Percentiles rank a stretch among this genome's conserved stretches.
Evolutionary conservation across 805 yeast species (phyloP).

Genomic region (Ogataea corticis): DNA sequence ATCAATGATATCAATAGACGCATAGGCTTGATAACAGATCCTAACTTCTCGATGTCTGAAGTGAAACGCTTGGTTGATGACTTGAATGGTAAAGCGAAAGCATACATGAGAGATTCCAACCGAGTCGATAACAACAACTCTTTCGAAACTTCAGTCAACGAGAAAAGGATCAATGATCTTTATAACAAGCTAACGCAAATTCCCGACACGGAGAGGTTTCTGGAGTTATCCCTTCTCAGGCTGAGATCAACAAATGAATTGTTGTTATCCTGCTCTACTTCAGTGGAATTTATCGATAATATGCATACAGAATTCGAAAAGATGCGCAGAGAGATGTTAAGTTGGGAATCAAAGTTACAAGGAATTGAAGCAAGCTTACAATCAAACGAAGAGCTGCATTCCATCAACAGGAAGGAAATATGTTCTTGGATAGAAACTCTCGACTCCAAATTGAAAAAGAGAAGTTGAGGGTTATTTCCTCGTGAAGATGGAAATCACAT

Average conservation of each 20-base stretch:
- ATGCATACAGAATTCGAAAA: conserved; percentile 18
- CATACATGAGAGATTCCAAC: conserved; percentile 10
- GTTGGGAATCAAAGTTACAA: conserved; percentile 27
- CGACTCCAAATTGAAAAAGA: conserved; percentile 7
- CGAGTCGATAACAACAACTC: conserved; percentile 9
- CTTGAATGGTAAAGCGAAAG: conserved; percentile 12
- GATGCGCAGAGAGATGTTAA: conserved; percentile 18
- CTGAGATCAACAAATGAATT: conserved; percentile 22
- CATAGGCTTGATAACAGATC: conserved; percentile 21
- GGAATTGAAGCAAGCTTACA: conserved; percentile 19
- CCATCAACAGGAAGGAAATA: conserved; percentile 15
- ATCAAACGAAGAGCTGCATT: conserved; percentile 10
- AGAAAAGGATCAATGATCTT: conserved; percentile 20
- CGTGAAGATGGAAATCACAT: conserved; percentile 87
- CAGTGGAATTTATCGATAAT: conserved; percentile 15
- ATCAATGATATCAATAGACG: conserved; percentile 30
- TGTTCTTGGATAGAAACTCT: conserved; percentile 13
- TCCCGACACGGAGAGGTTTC: conserved; percentile 20
- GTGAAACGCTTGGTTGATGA: conserved; percentile 16
- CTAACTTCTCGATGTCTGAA: conserved; percentile 15
- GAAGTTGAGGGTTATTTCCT: conserved; percentile 45
- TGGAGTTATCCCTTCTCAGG: conserved; percentile 20
- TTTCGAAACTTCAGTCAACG: conserved; percentile 14
- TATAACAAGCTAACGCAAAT: conserved; percentile 21
- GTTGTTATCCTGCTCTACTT: conserved; percentile 6